Base-by-base conservation (phyloP, 2,329 filamentous ascomycete genomes). In the Helotiales sp. region DNA sequence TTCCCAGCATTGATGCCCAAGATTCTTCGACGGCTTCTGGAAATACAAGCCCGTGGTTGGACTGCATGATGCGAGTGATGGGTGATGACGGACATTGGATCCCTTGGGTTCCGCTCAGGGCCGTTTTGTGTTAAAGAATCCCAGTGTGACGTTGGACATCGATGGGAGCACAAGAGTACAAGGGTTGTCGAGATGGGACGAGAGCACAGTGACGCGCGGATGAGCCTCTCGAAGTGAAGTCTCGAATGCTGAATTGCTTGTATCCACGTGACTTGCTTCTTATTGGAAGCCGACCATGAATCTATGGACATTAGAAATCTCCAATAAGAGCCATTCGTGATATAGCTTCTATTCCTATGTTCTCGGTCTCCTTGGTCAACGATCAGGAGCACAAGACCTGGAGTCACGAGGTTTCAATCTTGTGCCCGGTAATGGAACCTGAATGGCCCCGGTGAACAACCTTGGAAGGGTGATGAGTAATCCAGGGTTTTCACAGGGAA, bases 1-100 rank as follows among this genome's bases (percentile, higher is more conserved):
- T 58, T 51, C 19, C n/a, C 40, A 56, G 61, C 61, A 57, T 66
- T 69, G 67, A 58, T 69, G 67, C 67, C 67, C 66, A 65, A 67
- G 53, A 49, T 46, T 33, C 33, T 40, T 19, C 51, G 29, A 31
- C 5, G 25, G 15, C 10, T 29, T 19, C 29, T 31, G 13, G 48
- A 51, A 27, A 42, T 9, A 33, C 10, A 6, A 60, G 54, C 54
- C 49, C 57, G 33, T 46, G 12, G 54, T 60, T 33, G 55, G 54
- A 62, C 59, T 46, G 31, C 54, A 55, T 50, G 19, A 59, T 61
- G 54, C 54, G 54, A 54, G 54, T 38, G 49, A 55, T 49, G 25
- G 31, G 25, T 13, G 34, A 42, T 19, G 24, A n/a, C n/a, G n/a
- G n/a, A n/a, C n/a, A n/a, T n/a, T n/a, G n/a, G n/a, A n/a, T n/a